These are phyloP conservation scores for Boletus semigastroideus DNA, from an alignment of 1,284 basidiomycete genomes.

Conservation along the genomic window DNA sequence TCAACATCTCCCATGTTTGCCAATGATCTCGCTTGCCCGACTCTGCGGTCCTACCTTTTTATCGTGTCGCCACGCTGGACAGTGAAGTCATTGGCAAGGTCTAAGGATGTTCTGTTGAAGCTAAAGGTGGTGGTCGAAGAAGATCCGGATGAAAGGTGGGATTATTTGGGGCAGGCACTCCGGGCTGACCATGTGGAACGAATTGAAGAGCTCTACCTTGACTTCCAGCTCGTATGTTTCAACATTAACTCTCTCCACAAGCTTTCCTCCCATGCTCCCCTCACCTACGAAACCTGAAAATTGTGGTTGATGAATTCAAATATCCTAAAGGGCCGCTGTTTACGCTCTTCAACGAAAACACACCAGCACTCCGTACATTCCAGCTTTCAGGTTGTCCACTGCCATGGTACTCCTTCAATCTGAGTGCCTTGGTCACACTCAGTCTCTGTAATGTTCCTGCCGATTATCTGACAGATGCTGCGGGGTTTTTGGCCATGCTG, in stretches of 20 bases:
- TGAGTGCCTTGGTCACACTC: neutral
- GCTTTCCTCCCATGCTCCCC: constrained; percentile 4
- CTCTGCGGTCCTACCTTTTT: no score
- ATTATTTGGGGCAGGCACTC: neutral
- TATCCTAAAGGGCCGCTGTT: neutral
- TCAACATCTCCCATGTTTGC: no score
- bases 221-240: neutral
- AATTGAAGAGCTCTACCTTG: neutral
- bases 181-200: neutral
- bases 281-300: neutral
- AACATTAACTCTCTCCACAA: neutral
- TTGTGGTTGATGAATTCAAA: neutral
- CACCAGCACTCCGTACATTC: constrained; percentile 1
- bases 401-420: neutral
- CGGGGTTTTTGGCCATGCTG: neutral
- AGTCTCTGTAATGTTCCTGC: neutral
- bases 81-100: no score
- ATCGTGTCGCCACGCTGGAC: no score
- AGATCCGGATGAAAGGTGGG: neutral
- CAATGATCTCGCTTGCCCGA: no score
- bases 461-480: no score
- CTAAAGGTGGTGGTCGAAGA: no score
- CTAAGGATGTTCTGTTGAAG: no score
- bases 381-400: neutral
- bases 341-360: neutral